Evolutionary conservation across 2,329 filamentous ascomycete genomes (phyloP).

Genomic region (Gnomoniopsis sp.): DNA sequence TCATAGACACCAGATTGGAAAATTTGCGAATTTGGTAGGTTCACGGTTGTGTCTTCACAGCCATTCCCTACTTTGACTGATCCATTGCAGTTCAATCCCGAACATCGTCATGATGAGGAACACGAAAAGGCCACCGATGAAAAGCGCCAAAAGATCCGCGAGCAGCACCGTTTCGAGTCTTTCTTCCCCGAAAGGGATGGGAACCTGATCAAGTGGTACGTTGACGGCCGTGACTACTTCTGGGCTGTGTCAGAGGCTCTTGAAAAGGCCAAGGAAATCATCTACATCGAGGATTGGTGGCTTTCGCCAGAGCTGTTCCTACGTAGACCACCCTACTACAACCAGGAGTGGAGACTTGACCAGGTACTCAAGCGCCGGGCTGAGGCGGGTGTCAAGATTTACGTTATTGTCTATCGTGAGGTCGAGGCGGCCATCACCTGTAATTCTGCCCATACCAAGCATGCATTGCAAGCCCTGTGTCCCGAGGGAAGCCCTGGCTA

Average conservation of each 20-base stretch:
- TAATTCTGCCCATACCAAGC: slow-evolving; percentile 90
- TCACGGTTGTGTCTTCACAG: neutral
- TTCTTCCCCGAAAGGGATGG: slow-evolving; percentile 84
- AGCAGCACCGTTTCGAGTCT: slow-evolving; percentile 80
- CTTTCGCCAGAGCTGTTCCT: slow-evolving; percentile 85
- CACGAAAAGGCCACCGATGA: slow-evolving; percentile 82
- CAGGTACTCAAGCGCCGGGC: slow-evolving; percentile 82
- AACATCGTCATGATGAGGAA: slow-evolving; percentile 90
- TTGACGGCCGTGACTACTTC: slow-evolving; percentile 92
- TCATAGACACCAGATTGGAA: slow-evolving; percentile 55
- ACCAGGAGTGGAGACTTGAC: slow-evolving; percentile 86
- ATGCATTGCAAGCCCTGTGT: slow-evolving; percentile 74
- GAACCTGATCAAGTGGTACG: slow-evolving; percentile 94
- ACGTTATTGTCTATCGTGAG: slow-evolving; percentile 89
- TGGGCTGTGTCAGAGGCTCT: slow-evolving; percentile 88
- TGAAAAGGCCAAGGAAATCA: slow-evolving; percentile 86
- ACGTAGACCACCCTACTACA: slow-evolving; percentile 74
- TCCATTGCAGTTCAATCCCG: slow-evolving; percentile 63
- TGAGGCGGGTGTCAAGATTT: slow-evolving; percentile 92
- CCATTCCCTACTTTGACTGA: neutral
- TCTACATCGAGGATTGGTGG: slow-evolving; percentile 99
- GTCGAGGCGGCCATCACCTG: slow-evolving; percentile 79
- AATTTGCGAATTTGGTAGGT: slow-evolving; percentile 57
- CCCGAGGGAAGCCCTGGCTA: slow-evolving; percentile 77
- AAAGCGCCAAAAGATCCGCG: slow-evolving; percentile 69